Conservation (phyloP, 345 rosid species). For the Salix arbutifolia region DNA sequence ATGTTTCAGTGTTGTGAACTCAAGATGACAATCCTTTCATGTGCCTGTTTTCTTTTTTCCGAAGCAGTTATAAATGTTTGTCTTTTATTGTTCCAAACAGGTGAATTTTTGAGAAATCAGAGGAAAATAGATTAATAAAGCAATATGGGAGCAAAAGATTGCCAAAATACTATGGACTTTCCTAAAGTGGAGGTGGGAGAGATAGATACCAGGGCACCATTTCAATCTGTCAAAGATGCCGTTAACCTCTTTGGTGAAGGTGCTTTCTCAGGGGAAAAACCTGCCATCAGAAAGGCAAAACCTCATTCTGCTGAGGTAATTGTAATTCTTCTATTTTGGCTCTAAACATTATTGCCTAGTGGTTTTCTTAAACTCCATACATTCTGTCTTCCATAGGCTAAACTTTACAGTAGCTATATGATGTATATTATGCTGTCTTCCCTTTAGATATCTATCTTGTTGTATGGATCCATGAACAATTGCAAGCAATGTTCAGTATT, state of each 20-base stretch:
- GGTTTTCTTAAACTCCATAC: too few relatives aligned
- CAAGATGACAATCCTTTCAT: neutral
- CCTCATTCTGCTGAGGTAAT: constrained; percentile 81
- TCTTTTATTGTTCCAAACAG: constrained; percentile 7
- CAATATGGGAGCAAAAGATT: constrained; percentile 71
- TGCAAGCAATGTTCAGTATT: too few relatives aligned
- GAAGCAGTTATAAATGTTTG: neutral
- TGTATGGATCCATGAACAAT: too few relatives aligned
- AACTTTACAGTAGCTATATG: too few relatives aligned
- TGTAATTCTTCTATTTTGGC: neutral
- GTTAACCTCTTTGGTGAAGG: constrained; percentile 87
- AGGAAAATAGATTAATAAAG: constrained; percentile 11
- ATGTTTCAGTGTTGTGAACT: neutral
- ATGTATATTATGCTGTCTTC: too few relatives aligned
- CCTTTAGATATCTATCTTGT: too few relatives aligned
- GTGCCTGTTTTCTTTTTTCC: neutral
- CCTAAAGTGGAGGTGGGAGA: constrained; percentile 87
- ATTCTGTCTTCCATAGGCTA: too few relatives aligned
- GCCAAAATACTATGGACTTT: constrained; percentile 45
- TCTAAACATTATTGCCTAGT: too few relatives aligned
- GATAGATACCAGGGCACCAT: constrained; percentile 94
- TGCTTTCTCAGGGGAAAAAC: constrained; percentile 75
- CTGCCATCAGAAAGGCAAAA: constrained; percentile 54
- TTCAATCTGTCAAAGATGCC: constrained; percentile 95
- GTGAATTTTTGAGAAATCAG: constrained; percentile 11